A percentile compares a stretch with the other conserved stretches of the same genome.
phyloP scores from a whole-genome alignment of 495 filamentous ascomycete species.

The Viridothelium virens region DNA sequence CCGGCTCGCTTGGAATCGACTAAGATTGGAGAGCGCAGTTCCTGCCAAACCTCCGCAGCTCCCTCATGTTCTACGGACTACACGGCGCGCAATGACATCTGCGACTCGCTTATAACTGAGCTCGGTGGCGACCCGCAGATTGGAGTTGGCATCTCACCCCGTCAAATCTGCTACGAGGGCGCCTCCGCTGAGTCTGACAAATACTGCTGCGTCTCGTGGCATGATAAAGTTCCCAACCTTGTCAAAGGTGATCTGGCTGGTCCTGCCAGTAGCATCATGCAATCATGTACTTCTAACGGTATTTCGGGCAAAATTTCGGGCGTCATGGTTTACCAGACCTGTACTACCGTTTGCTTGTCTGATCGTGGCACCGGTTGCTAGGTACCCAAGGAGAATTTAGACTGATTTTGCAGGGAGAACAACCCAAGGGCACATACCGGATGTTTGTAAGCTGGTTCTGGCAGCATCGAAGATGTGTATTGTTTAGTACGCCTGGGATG shows the following conservation, averaged over 20 bases:
- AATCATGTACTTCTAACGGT: neutral
- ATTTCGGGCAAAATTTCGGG: neutral
- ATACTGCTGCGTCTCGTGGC: slow-evolving; percentile 9
- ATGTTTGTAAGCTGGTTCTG: slow-evolving; percentile 4
- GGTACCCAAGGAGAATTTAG: neutral
- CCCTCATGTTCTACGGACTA: slow-evolving; percentile 5
- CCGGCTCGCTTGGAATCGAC: neutral
- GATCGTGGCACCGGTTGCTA: neutral
- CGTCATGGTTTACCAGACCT: slow-evolving; percentile 1
- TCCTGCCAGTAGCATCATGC: neutral
- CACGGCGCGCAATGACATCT: slow-evolving; percentile 7
- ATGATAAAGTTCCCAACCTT: neutral
- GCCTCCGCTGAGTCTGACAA: neutral
- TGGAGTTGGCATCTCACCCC: neutral
- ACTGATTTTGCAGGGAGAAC: neutral
- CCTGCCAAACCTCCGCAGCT: neutral
- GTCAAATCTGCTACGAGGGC: slow-evolving; percentile 9
- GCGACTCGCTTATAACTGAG: neutral
- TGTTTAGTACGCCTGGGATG: neutral
- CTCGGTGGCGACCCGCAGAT: slow-evolving; percentile 2
- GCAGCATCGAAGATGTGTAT: slow-evolving; percentile 2
- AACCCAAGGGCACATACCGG: neutral
- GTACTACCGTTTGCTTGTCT: slow-evolving; percentile 1
- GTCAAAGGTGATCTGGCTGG: neutral
- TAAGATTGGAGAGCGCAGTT: neutral